Base-by-base conservation (phyloP, 352 stramenopile genomes). In the Globisporangium paddicum region DNA sequence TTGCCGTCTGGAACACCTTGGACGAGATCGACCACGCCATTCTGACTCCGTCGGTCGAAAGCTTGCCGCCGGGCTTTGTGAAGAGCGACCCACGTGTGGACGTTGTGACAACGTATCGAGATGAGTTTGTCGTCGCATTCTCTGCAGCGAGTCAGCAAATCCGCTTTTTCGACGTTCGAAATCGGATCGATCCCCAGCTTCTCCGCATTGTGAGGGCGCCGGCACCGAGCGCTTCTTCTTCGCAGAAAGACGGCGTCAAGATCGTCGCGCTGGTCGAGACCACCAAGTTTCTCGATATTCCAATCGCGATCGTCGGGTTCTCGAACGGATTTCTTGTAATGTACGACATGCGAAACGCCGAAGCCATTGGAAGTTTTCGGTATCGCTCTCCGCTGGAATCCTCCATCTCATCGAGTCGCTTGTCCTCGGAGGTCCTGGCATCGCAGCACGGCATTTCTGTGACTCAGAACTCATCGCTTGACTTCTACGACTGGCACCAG, bases 1-100 rank as follows among this genome's bases (percentile, higher is more conserved):
- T 81, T 1, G 59, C 75, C 9, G 66, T 89, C 16, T 90, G 79
- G 77, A 61, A 92, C 55, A 42, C 80, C 16, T 56, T 89, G 10
- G 67, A 71, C 21, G 69, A 87, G 30, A 52, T 55, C 10, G 72
- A 85, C 41, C 65, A 77, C 59, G 59, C 47, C 7, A 77, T 69
- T 56, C 56, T 78, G 35, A 52, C 60, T 40, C 14, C 69, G 14
- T 38, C 48, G 21, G 54, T 32, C 14, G 14, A 56, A 1, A 54
- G n/a, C 19, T 23, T 55, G 13, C 5, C 40, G 23, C 10, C 44
- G 10, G 35, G 57, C 8, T 25, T 21, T 40, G 53, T 55, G 9
- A 28, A 16, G 2, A 52, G 57, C 13, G 60, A 54, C 28, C 47
- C 62, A 19, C 52, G 37, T 26, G 18, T 41, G 25, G 61, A 57